Evolutionary conservation across 768 basidiomycete genomes (phyloP).

Genomic region (Podaxis sp.): DNA sequence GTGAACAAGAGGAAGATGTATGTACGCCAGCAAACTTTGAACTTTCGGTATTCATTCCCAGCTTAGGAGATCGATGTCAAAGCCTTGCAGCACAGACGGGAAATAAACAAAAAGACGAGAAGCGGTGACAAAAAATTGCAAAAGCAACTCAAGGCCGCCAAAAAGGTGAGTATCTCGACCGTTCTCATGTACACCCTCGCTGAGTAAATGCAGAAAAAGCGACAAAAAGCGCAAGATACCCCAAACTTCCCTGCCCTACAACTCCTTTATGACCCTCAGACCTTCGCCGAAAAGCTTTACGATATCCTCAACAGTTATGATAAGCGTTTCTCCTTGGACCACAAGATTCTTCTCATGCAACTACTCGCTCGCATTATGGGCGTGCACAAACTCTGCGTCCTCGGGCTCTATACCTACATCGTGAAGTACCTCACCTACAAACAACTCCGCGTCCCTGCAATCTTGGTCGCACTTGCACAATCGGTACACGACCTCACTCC

Average conservation of each 20-base stretch:
- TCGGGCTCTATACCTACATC: conserved; percentile 95
- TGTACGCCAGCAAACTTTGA: conserved; percentile 9
- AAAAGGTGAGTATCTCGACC: conserved; percentile 49
- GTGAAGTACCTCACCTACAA: conserved; percentile 90
- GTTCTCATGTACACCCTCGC: neutral
- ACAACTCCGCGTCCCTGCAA: conserved; percentile 89
- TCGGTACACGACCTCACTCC: conserved; percentile 95
- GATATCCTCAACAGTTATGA: conserved; percentile 81
- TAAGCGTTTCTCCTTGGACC: conserved; percentile 94
- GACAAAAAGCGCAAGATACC: conserved; percentile 27
- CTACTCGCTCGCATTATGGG: conserved; percentile 94
- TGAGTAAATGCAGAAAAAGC: conserved; percentile 29
- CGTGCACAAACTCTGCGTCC: conserved; percentile 86
- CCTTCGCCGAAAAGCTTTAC: conserved; percentile 92
- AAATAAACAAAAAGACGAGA: conserved; percentile 90
- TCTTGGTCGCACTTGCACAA: conserved; percentile 92
- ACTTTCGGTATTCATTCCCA: conserved; percentile 12
- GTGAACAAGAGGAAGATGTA: conserved; percentile 69
- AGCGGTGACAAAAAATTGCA: conserved; percentile 79
- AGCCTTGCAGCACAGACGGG: conserved; percentile 79
- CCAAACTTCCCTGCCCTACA: conserved; percentile 92
- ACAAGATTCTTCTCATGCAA: conserved; percentile 97
- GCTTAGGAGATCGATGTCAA: conserved; percentile 62
- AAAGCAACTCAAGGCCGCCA: conserved; percentile 70
- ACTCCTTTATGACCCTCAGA: conserved; percentile 92